These are phyloP conservation scores for Graphium sp. DNA, from an alignment of 2,329 filamentous ascomycete genomes.

Conservation along the genomic window DNA sequence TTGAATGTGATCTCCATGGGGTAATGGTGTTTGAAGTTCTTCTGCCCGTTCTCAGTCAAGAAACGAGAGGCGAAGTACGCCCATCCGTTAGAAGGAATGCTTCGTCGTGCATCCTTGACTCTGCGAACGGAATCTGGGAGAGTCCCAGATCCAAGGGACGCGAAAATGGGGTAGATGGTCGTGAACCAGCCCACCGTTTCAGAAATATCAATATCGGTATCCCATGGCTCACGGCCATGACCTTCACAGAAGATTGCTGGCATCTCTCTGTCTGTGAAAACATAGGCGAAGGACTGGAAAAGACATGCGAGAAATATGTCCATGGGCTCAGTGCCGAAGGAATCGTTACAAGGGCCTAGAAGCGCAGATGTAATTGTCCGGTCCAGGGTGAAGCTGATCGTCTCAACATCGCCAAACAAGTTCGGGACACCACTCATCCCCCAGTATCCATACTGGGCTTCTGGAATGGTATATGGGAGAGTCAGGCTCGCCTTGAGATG, in stretches of 20 bases:
- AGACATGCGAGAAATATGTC: conserved; percentile 17
- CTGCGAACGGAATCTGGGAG: conserved; percentile 8
- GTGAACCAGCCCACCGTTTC: conserved; percentile 21
- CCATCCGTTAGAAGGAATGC: conserved; percentile 8
- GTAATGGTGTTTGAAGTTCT: background rate
- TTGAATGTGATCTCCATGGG: conserved; percentile 10
- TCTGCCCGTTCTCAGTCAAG: conserved; percentile 2
- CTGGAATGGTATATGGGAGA: conserved; percentile 4
- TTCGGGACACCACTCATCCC: conserved; percentile 8
- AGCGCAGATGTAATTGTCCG: conserved; percentile 7
- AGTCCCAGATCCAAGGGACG: conserved; percentile 4
- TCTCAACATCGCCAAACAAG: conserved; percentile 8
- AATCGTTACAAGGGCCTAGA: conserved; percentile 8
- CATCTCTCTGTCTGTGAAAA: conserved; percentile 11
- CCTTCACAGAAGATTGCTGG: conserved; percentile 16
- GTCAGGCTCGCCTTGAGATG: conserved; percentile 2
- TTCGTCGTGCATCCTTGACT: conserved; percentile 9
- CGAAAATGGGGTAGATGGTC: conserved; percentile 13
- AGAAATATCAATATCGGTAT: conserved; percentile 11
- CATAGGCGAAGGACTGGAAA: conserved; percentile 11
- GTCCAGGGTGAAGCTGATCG: conserved; percentile 7
- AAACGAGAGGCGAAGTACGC: conserved; percentile 8
- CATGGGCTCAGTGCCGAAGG: conserved; percentile 14
- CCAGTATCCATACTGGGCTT: conserved; percentile 11
- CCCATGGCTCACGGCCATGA: conserved; percentile 17